Base-by-base conservation (phyloP, 495 filamentous ascomycete species). In the Neurospora sp. region DNA sequence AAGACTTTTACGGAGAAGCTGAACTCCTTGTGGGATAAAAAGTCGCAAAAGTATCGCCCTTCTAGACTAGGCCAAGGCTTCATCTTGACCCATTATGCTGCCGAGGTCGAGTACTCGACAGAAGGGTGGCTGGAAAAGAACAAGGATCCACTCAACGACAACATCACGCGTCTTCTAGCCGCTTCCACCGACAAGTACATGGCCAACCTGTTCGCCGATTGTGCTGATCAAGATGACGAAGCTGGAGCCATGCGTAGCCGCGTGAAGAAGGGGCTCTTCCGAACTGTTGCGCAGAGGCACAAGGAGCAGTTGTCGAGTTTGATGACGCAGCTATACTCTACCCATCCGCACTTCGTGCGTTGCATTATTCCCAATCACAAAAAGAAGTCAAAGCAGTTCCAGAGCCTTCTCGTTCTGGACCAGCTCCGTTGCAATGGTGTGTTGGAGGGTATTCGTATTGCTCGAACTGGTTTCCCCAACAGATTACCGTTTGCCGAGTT, bases 361-460 rank as follows among this genome's bases (percentile, higher is more conserved):
- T 99, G 96, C 77, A 99, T 99, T 73, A 89, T 99, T 69, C 96
- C 96, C 16, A 99, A 99, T 78, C 96, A 99, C 85, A 97, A 95
- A 82, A 99, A 99, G 80, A 87, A 91, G n/a, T 93, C 96, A 3
- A 98, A 98, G 82, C 91, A 93, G 80, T 90, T 98, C 77, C 91
- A 92, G 76, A 92, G 93, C 1, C 89, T 93, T 3, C 86, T 98
- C 7, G 96, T 99, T 3, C 84, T 99, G 20, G 96, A 99, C 77
- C 96, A 99, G 80, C 85, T 99, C 6, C 89, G 96, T 40, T 99
- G 96, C 81, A 99, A 99, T 79, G 96, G 96, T 90, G 96, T 99
- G 4, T 86, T 99, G 6, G 96, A 99, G 81, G 96, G 96, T 68
- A 99, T 99, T 78, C 87, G 96, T 71, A 99, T 99, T 80, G 96